Evolutionary conservation across 164 flowering plant genomes (phyloP).

Genomic region (Taxillus chinensis): DNA sequence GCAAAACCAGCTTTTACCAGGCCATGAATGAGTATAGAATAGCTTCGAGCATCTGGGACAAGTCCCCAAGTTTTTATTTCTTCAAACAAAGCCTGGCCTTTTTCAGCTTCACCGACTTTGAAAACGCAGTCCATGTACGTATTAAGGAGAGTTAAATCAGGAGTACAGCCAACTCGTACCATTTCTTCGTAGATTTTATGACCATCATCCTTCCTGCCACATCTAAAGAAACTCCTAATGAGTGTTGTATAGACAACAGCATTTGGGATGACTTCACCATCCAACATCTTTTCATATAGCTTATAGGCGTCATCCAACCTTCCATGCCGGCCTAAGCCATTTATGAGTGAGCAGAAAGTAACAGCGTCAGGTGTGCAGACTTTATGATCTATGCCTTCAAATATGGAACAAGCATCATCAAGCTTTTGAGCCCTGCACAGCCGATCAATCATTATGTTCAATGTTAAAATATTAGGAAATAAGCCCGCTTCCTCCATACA

Average conservation of each 20-base stretch:
- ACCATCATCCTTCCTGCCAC: conserved; percentile 79
- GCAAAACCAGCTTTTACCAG: conserved; percentile 81
- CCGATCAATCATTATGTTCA: conserved; percentile 86
- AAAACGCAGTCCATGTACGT: conserved; percentile 96
- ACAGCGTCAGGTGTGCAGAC: conserved; percentile 50
- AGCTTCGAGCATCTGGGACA: conserved; percentile 68
- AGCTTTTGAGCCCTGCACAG: conserved; percentile 65
- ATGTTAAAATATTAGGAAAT: conserved; percentile 72
- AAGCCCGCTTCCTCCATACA: conserved; percentile 70
- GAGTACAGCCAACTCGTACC: conserved; percentile 47
- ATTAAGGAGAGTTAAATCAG: conserved; percentile 72
- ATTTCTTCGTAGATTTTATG: conserved; percentile 90
- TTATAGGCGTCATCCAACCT: conserved; percentile 80
- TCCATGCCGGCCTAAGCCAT: conserved; percentile 71
- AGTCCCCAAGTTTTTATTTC: conserved; percentile 64
- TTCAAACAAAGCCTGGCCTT: conserved; percentile 65
- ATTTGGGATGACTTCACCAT: conserved; percentile 44
- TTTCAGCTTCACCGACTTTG: conserved; percentile 76
- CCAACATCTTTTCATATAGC: conserved; percentile 74
- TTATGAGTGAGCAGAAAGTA: conserved; percentile 79
- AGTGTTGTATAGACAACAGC: conserved; percentile 77
- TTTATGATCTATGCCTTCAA: conserved; percentile 57
- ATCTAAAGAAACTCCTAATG: conserved; percentile 66
- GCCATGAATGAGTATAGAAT: conserved; percentile 77
- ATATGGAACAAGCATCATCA: conserved; percentile 70